Evolutionary conservation across 768 basidiomycete genomes (phyloP).

Genomic region (Candolleomyces aberdarensis): DNA sequence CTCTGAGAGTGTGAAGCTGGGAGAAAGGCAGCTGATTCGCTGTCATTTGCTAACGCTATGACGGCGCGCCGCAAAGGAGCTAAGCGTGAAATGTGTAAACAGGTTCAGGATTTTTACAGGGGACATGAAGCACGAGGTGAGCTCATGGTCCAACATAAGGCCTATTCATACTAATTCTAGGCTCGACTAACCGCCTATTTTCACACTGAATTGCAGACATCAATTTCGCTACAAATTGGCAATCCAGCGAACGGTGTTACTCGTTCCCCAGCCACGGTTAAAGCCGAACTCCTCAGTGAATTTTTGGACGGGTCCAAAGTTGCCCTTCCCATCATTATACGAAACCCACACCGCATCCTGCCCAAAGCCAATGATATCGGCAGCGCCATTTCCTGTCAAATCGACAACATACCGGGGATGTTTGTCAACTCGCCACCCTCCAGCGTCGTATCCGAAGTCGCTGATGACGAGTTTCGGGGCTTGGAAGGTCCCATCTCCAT

Average conservation of each 20-base stretch:
- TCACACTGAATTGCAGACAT: background rate
- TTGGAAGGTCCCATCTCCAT: background rate
- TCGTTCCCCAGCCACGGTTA: background rate
- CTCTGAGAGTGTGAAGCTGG: too few relatives aligned
- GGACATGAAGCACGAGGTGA: too few relatives aligned
- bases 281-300: background rate
- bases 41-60: too few relatives aligned
- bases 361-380: constrained; percentile 4
- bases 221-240: background rate
- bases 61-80: too few relatives aligned
- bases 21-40: too few relatives aligned
- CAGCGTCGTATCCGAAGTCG: background rate
- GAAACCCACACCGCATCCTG: constrained; percentile 2
- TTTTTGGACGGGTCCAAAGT: background rate
- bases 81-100: too few relatives aligned
- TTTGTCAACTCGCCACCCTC: background rate
- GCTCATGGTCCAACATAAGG: too few relatives aligned
- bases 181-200: too few relatives aligned
- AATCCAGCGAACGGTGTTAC: constrained; percentile 1
- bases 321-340: constrained; percentile 2
- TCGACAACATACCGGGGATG: background rate
- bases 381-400: background rate
- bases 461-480: background rate
- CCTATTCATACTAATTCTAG: too few relatives aligned
- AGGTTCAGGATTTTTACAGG: too few relatives aligned